Evolutionary conservation across 2,329 filamentous ascomycete species (phyloP).

Genomic region (Phialophora tarda): DNA sequence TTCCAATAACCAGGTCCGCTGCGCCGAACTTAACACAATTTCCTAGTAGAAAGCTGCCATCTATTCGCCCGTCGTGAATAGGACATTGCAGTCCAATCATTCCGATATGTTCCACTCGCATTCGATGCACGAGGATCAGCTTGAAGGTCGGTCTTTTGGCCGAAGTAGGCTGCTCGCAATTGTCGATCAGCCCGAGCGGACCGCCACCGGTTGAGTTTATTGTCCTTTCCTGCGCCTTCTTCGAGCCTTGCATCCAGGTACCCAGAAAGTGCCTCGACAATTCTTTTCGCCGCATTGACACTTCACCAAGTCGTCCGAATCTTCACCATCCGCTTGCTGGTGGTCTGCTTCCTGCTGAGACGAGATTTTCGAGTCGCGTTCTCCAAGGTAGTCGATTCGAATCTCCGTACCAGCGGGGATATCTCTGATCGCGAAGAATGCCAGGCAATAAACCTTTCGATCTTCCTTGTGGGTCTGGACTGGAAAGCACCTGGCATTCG

Average conservation of each 20-base stretch:
- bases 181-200: neutral
- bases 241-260: slow-evolving; percentile 23
- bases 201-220: neutral
- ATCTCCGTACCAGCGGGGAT: slow-evolving; percentile 52
- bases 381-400: slow-evolving; percentile 52
- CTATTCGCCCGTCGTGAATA: neutral
- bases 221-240: slow-evolving; percentile 22
- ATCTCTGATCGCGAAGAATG: slow-evolving; percentile 53
- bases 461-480: slow-evolving; percentile 52
- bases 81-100: neutral
- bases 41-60: neutral
- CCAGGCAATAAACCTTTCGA: slow-evolving; percentile 51
- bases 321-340: slow-evolving; percentile 26
- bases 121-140: neutral
- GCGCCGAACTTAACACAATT: neutral
- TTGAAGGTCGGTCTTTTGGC: neutral
- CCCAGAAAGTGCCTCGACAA: slow-evolving; percentile 54
- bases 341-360: slow-evolving; percentile 19
- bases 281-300: slow-evolving; percentile 53
- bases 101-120: neutral
- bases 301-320: slow-evolving; percentile 48
- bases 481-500: slow-evolving; percentile 53
- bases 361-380: slow-evolving; percentile 20
- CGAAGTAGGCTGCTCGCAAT: neutral
- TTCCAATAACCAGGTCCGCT: neutral